Conservation (phyloP, 148 eudicot genomes). For the Nyssa sinensis region DNA sequence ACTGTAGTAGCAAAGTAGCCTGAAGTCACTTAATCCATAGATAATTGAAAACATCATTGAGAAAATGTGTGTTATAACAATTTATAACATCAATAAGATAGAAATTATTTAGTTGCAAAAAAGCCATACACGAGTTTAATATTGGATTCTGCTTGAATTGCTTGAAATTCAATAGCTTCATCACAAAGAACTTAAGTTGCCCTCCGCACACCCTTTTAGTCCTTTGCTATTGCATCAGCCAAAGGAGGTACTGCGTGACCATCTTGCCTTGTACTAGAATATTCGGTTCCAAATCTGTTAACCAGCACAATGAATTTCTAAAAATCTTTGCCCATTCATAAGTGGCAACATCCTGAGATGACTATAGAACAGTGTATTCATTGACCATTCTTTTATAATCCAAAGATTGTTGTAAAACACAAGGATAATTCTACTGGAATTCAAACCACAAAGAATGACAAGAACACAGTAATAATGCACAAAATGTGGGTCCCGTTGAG, state of each 20-base stretch:
- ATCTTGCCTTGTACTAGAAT: neutral
- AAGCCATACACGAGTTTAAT: neutral
- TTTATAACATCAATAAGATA: neutral
- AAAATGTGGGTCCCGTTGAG: slow-evolving; percentile 14
- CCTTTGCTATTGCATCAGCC: neutral
- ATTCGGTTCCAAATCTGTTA: neutral
- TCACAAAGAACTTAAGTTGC: too few species aligned
- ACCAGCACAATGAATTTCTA: neutral
- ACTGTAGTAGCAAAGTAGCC: neutral
- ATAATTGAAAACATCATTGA: too few species aligned
- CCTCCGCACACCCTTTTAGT: neutral
- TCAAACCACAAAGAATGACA: slow-evolving; percentile 20
- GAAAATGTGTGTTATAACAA: neutral
- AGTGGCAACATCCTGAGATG: slow-evolving; percentile 9
- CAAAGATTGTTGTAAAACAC: slow-evolving; percentile 17
- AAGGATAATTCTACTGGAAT: slow-evolving; percentile 30
- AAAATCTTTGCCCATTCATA: slow-evolving; percentile 12
- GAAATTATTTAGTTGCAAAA: neutral
- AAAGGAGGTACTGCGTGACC: neutral
- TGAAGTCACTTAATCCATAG: neutral
- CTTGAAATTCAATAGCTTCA: neutral
- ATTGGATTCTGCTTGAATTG: neutral
- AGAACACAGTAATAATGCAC: slow-evolving; percentile 3
- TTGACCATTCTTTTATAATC: neutral
- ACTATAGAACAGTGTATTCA: slow-evolving; percentile 10